Conservation (phyloP, 2,329 filamentous ascomycete genomes). For the Pyricularia grisea region DNA sequence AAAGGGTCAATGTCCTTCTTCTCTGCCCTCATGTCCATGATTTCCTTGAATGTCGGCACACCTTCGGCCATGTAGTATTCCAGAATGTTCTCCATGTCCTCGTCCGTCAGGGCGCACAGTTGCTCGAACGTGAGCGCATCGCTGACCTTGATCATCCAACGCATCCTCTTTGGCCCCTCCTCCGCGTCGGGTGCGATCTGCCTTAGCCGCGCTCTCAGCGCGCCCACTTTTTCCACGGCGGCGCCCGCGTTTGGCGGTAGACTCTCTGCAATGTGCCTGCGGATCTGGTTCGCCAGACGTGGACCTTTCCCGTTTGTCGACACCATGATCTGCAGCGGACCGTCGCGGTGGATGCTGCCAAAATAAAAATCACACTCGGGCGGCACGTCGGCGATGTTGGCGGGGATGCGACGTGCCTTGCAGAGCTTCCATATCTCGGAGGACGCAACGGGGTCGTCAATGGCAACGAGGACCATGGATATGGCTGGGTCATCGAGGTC, state of each 20-base stretch:
- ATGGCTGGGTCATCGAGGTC: constrained; percentile 66
- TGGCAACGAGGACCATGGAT: constrained; percentile 78
- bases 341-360: constrained; percentile 88
- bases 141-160: constrained; percentile 91
- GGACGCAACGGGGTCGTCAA: constrained; percentile 90
- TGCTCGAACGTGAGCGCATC: constrained; percentile 80
- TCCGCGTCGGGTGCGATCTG: constrained; percentile 62
- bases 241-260: constrained; percentile 74
- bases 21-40: constrained; percentile 41
- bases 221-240: constrained; percentile 78
- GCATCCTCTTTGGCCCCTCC: constrained; percentile 81
- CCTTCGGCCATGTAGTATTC: constrained; percentile 55
- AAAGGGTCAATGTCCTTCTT: background rate
- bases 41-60: constrained; percentile 44
- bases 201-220: constrained; percentile 68
- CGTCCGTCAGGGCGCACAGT: constrained; percentile 70
- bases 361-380: constrained; percentile 99
- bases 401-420: constrained; percentile 72
- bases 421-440: constrained; percentile 88
- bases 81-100: constrained; percentile 77
- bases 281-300: constrained; percentile 76
- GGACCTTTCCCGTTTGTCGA: constrained; percentile 97
- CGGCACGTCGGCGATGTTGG: constrained; percentile 95
- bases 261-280: constrained; percentile 67
- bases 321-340: constrained; percentile 95